Percentiles rank a stretch among this genome's conserved stretches.
Evolutionary conservation across 768 basidiomycete species (phyloP).

Genomic region (Lanmaoa pseudosensibilis): DNA sequence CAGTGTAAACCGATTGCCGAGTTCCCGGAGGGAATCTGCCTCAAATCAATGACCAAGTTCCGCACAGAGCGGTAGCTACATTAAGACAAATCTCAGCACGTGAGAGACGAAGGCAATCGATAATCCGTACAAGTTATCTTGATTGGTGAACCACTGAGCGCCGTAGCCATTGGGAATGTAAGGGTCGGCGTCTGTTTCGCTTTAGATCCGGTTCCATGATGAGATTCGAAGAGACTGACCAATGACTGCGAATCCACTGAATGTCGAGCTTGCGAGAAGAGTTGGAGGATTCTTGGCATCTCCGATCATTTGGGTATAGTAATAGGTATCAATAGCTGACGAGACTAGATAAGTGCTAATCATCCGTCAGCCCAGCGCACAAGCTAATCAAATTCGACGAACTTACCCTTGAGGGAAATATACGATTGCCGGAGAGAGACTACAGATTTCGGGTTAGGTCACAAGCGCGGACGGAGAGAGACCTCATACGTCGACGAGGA

Average conservation of each 20-base stretch:
- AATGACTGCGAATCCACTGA: slow-evolving; percentile 72
- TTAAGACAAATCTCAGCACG: slow-evolving; percentile 1
- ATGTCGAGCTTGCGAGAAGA: slow-evolving; percentile 57
- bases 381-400: background rate
- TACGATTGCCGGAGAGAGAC: slow-evolving; percentile 61
- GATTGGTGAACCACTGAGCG: slow-evolving; percentile 26
- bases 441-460: background rate
- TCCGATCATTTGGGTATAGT: slow-evolving; percentile 77
- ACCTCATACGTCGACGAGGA: slow-evolving; percentile 49
- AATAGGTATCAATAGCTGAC: slow-evolving; percentile 63
- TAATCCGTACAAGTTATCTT: slow-evolving; percentile 25
- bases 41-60: slow-evolving; percentile 72
- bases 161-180: slow-evolving; percentile 56
- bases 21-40: slow-evolving; percentile 49
- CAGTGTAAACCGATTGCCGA: slow-evolving; percentile 75
- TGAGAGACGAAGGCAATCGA: background rate
- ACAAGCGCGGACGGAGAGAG: background rate
- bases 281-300: slow-evolving; percentile 70
- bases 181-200: slow-evolving; percentile 61
- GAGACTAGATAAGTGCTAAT: slow-evolving; percentile 67
- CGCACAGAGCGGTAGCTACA: slow-evolving; percentile 66
- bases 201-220: background rate
- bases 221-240: slow-evolving; percentile 39
- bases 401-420: slow-evolving; percentile 71
- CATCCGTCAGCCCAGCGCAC: background rate